Percentiles rank a stretch among this genome's conserved stretches.
phyloP scores from a whole-genome alignment of 2,329 filamentous ascomycete genomes.

The Ascochyta pisi region DNA sequence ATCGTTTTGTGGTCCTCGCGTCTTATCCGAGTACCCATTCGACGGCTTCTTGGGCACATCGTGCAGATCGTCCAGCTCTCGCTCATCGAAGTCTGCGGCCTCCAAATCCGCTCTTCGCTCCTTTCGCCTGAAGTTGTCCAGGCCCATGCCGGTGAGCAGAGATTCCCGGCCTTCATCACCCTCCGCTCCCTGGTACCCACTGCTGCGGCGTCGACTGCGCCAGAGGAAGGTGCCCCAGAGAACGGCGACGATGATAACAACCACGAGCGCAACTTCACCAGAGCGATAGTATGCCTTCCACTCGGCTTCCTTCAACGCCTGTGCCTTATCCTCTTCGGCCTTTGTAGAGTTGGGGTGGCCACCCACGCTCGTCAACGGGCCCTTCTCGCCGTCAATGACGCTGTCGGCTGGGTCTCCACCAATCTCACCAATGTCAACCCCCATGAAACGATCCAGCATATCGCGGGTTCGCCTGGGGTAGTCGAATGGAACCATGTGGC shows the following conservation, averaged over 20 bases:
- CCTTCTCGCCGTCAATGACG: slow-evolving; percentile 83
- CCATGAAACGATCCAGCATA: slow-evolving; percentile 97
- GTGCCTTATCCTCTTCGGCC: slow-evolving; percentile 70
- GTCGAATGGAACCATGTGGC: slow-evolving; percentile 98
- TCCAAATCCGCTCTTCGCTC: slow-evolving; percentile 60
- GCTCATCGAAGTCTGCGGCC: slow-evolving; percentile 68
- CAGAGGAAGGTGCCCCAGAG: slow-evolving; percentile 77
- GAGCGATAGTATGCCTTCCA: slow-evolving; percentile 90
- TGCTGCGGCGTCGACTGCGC: slow-evolving; percentile 54
- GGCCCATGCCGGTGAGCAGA: slow-evolving; percentile 52
- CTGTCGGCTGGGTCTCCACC: slow-evolving; percentile 81
- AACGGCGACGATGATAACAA: slow-evolving; percentile 76
- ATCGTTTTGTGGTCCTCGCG: slow-evolving; percentile 43
- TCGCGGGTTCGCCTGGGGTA: slow-evolving; percentile 84
- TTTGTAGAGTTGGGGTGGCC: slow-evolving; percentile 73
- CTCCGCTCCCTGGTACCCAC: slow-evolving; percentile 54
- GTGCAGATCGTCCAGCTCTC: slow-evolving; percentile 64
- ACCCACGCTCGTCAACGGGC: slow-evolving; percentile 77
- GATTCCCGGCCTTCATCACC: slow-evolving; percentile 54
- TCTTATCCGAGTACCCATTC: slow-evolving; percentile 41
- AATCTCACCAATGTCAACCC: slow-evolving; percentile 87
- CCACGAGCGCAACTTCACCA: slow-evolving; percentile 82
- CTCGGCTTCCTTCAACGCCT: slow-evolving; percentile 81
- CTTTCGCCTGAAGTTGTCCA: slow-evolving; percentile 57
- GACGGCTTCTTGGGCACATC: slow-evolving; percentile 31